Evolutionary conservation across 2,329 filamentous ascomycete genomes (phyloP).

Genomic region (Elsinoe fawcettii): DNA sequence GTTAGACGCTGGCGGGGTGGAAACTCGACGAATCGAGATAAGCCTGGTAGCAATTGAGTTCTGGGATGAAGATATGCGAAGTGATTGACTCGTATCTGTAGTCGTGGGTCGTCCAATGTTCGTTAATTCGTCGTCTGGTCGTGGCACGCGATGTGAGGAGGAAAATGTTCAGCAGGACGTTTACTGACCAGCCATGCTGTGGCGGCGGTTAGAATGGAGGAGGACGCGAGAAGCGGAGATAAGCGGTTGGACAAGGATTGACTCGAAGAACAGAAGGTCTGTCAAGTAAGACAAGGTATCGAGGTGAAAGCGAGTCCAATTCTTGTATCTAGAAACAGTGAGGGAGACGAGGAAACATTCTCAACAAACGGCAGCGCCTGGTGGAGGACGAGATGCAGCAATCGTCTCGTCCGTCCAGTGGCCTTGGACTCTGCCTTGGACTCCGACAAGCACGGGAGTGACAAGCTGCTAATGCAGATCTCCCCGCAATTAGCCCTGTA

Average conservation of each 20-base stretch:
- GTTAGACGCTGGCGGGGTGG: neutral
- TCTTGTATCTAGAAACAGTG: neutral
- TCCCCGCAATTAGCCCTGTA: constrained; percentile 4
- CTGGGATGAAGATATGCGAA: neutral
- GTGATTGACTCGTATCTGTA: neutral
- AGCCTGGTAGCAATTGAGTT: neutral
- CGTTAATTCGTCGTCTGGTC: neutral
- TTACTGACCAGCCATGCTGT: constrained; percentile 6
- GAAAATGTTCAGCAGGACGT: constrained; percentile 1
- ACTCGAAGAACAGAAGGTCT: neutral
- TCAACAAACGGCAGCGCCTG: neutral
- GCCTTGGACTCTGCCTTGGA: no score
- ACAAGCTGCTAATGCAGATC: constrained; percentile 6
- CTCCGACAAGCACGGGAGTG: neutral
- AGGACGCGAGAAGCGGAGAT: constrained; percentile 2
- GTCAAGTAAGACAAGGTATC: neutral
- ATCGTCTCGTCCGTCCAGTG: no score
- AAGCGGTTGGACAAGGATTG: neutral
- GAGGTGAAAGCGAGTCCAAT: neutral
- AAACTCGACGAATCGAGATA: neutral
- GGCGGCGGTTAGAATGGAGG: constrained; percentile 6
- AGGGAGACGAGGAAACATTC: neutral
- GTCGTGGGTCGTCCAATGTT: neutral
- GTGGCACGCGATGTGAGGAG: constrained; percentile 9
- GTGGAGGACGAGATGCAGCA: neutral